Conservation (phyloP, 2,329 filamentous ascomycete genomes). For the Huntiella moniliformis region DNA sequence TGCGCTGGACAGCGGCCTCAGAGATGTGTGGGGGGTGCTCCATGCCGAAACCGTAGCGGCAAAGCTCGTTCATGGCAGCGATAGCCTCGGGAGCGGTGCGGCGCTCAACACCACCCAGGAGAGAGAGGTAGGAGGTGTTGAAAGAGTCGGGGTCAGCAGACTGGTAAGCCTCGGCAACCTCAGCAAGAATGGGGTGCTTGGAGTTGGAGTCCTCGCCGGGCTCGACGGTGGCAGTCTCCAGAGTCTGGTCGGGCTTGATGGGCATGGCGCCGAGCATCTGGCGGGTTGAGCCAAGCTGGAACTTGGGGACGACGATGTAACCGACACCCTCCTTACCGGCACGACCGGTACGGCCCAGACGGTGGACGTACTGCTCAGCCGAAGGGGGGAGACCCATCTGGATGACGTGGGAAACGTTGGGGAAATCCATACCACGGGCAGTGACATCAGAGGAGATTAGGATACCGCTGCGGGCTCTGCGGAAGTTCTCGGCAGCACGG, state of each 20-base stretch:
- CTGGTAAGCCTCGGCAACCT: conserved; percentile 17
- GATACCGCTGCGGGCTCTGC: conserved; percentile 39
- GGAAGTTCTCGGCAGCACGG: conserved; percentile 52
- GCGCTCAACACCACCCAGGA: conserved; percentile 32
- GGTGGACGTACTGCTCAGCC: conserved; percentile 57
- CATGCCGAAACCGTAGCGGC: conserved; percentile 32
- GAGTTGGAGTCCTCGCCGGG: conserved; percentile 7
- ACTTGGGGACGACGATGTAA: conserved; percentile 42
- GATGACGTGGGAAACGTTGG: conserved; percentile 60
- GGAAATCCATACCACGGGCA: conserved; percentile 69
- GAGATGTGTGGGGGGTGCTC: conserved; percentile 24
- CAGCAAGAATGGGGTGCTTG: conserved; percentile 20
- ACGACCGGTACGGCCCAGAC: conserved; percentile 57
- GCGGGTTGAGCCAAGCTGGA: conserved; percentile 31
- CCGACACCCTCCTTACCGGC: conserved; percentile 56
- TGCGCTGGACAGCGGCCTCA: conserved; percentile 16
- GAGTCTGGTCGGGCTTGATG: conserved; percentile 32
- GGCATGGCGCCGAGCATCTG: conserved; percentile 38
- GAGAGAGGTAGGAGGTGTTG: conserved; percentile 32
- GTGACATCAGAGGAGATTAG: conserved; percentile 66
- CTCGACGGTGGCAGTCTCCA: conserved; percentile 26
- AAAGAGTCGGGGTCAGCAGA: conserved; percentile 19
- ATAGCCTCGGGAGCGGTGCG: conserved; percentile 24
- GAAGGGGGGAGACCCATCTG: conserved; percentile 47
- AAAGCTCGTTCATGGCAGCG: conserved; percentile 34